phyloP scores from a whole-genome alignment of 148 eudicot genomes.

The Vaccinium myrtillus region DNA sequence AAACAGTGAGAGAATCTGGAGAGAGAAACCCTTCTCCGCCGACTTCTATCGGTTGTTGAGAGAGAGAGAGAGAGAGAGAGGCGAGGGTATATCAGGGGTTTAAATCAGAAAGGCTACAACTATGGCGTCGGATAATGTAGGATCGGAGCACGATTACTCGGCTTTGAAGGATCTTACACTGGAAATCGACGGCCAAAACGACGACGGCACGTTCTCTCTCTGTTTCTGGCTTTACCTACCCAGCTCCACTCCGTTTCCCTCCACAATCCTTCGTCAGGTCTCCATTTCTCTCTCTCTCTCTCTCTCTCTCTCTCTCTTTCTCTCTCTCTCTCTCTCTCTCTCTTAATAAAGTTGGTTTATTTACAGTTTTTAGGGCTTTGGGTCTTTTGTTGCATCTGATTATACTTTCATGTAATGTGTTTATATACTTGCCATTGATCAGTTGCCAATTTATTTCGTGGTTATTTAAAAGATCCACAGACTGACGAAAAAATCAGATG shows the following conservation, averaged over 20 bases:
- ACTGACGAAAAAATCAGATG: background rate
- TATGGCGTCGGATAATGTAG: conserved; percentile 20
- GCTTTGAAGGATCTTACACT: conserved; percentile 50
- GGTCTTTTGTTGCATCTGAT: background rate
- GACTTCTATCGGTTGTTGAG: background rate
- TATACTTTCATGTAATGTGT: background rate
- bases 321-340: background rate
- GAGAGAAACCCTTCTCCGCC: background rate
- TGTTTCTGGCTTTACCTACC: conserved; percentile 73
- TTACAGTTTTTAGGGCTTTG: background rate
- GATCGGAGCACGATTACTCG: conserved; percentile 32
- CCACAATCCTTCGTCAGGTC: conserved; percentile 60
- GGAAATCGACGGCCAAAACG: conserved; percentile 31
- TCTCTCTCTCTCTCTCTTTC: background rate
- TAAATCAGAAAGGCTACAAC: background rate
- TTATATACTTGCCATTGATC: background rate
- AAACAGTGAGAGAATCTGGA: background rate
- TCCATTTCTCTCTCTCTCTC: background rate
- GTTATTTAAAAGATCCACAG: background rate
- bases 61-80: conserved; percentile 5
- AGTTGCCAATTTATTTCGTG: background rate
- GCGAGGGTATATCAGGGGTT: background rate
- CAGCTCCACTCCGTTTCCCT: conserved; percentile 48
- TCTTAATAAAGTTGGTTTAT: background rate
- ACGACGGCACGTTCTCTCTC: conserved; percentile 33